phyloP scores from a whole-genome alignment of 345 rosid genomes.

The Pistacia vera region DNA sequence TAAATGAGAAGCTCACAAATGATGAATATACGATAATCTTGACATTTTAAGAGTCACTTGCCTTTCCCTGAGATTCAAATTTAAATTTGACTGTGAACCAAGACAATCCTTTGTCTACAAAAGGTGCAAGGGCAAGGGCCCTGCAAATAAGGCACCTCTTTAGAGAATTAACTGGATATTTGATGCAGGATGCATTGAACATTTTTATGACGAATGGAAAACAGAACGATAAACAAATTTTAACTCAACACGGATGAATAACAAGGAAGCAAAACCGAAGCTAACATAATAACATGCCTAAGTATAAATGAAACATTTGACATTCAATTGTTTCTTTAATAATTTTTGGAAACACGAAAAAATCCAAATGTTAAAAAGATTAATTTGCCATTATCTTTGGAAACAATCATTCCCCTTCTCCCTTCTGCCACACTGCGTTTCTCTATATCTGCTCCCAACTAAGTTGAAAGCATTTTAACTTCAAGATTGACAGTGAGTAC shows the following conservation, averaged over 20 bases:
- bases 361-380: neutral
- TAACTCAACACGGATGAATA: neutral
- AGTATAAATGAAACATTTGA: neutral
- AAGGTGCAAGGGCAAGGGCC: slow-evolving; percentile 92
- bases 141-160: slow-evolving; percentile 37
- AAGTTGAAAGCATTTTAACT: neutral
- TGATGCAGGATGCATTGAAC: neutral
- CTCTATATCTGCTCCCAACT: neutral
- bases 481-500: neutral
- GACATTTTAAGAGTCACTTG: slow-evolving; percentile 21
- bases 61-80: slow-evolving; percentile 80
- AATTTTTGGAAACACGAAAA: neutral
- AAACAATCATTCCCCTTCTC: neutral
- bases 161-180: too few species aligned
- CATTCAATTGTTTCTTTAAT: neutral
- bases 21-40: neutral
- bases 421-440: neutral
- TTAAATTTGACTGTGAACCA: slow-evolving; percentile 76
- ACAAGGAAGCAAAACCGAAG: neutral
- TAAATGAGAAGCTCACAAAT: neutral
- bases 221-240: neutral
- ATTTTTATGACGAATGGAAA: neutral
- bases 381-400: too few species aligned
- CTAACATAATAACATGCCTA: neutral
- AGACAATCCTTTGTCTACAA: slow-evolving; percentile 78